A percentile compares a stretch with the other conserved stretches of the same genome.
These are phyloP conservation scores for Suillus placidus DNA, from an alignment of 768 basidiomycete species.

Conservation along the genomic window DNA sequence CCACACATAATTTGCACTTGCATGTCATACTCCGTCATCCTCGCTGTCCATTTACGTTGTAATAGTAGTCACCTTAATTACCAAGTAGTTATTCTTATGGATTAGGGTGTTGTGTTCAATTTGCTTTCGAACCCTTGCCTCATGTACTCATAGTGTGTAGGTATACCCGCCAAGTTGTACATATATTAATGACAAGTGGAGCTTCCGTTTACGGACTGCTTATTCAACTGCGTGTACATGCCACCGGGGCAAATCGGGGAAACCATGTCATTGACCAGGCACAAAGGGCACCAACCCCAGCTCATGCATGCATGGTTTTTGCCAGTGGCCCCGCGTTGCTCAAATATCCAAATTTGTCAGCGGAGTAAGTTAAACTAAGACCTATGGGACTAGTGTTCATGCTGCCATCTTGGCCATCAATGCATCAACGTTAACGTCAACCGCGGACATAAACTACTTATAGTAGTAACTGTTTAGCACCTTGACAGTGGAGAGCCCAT, in stretches of 20 bases:
- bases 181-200: background rate
- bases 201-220: background rate
- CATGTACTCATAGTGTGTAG: slow-evolving; percentile 1
- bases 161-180: background rate
- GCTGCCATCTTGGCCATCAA: too few species aligned
- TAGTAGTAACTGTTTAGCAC: too few species aligned
- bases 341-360: too few species aligned
- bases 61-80: slow-evolving; percentile 33
- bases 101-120: slow-evolving; percentile 12
- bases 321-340: too few species aligned
- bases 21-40: slow-evolving; percentile 13
- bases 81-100: slow-evolving; percentile 17
- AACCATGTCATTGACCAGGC: background rate
- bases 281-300: background rate
- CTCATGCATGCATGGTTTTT: too few species aligned
- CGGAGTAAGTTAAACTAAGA: too few species aligned
- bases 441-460: too few species aligned
- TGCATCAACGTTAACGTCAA: too few species aligned
- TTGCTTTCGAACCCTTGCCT: background rate
- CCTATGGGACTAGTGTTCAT: too few species aligned
- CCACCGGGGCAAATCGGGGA: too few species aligned
- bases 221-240: too few species aligned
- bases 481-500: too few species aligned
- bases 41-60: slow-evolving; percentile 37
- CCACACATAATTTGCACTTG: slow-evolving; percentile 10